Conservation (phyloP, 2,329 filamentous ascomycete genomes). For the Orbilia oligospora region DNA sequence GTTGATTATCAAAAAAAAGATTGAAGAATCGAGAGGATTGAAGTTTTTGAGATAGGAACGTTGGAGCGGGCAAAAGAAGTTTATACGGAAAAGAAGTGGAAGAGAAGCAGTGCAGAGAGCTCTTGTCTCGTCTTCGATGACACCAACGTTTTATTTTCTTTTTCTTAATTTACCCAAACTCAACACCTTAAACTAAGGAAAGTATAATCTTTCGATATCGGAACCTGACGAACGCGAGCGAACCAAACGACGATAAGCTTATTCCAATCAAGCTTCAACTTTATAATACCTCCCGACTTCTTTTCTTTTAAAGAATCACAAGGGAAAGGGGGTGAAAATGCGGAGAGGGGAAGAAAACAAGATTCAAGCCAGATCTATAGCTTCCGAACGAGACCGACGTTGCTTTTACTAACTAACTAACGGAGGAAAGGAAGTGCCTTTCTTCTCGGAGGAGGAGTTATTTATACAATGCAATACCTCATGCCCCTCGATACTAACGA, state of each 20-base stretch:
- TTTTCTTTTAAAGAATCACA: too few relatives aligned
- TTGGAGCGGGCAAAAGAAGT: background rate
- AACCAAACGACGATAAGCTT: constrained; percentile 13
- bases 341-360: background rate
- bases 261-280: constrained; percentile 19
- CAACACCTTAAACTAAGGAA: too few relatives aligned
- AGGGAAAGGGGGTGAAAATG: constrained; percentile 1
- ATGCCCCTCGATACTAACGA: background rate
- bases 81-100: constrained; percentile 1
- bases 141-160: background rate
- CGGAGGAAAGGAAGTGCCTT: constrained; percentile 8
- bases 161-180: background rate
- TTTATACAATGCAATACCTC: background rate
- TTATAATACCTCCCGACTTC: too few relatives aligned
- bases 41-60: constrained; percentile 1
- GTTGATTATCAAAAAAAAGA: background rate
- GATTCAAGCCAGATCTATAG: background rate
- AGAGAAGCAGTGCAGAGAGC: background rate
- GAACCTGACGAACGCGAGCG: background rate
- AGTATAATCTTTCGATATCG: background rate
- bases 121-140: background rate
- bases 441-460: constrained; percentile 2
- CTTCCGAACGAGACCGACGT: background rate
- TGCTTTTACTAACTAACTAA: background rate
- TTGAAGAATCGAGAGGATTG: background rate